Percentiles rank a stretch among this genome's conserved stretches.
These are phyloP conservation scores for Rhododendron griersonianum DNA, from an alignment of 148 eudicot species.

Conservation along the genomic window DNA sequence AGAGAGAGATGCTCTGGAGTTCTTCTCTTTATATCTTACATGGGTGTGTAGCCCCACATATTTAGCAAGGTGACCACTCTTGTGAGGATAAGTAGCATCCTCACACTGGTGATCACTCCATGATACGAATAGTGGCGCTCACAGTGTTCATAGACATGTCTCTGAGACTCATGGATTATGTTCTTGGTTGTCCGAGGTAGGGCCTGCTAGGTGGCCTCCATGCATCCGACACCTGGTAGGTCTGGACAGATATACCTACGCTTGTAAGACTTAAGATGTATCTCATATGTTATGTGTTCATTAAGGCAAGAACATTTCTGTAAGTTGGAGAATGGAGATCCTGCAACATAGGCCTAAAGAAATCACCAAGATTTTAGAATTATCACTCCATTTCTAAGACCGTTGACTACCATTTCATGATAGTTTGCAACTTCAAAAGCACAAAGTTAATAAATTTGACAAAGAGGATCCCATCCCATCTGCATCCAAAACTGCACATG, in stretches of 20 bases:
- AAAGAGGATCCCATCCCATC: neutral
- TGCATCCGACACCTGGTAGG: neutral
- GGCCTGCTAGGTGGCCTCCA: neutral
- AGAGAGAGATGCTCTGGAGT: neutral
- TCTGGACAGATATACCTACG: neutral
- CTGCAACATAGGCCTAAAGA: neutral
- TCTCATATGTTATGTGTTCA: neutral
- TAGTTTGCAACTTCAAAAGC: slow-evolving; percentile 2
- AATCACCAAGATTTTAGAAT: neutral
- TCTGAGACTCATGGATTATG: neutral
- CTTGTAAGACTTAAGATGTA: neutral
- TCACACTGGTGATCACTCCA: neutral
- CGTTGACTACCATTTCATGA: neutral
- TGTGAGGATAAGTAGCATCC: neutral
- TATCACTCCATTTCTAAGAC: neutral
- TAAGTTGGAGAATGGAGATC: neutral
- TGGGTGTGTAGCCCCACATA: neutral
- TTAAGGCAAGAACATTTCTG: neutral
- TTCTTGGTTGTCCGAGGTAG: neutral
- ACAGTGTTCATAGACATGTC: too few species aligned
- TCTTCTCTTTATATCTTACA: neutral
- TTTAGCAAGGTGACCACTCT: neutral
- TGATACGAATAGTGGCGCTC: too few species aligned
- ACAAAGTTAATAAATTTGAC: neutral
- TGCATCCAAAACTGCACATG: neutral